phyloP scores from a whole-genome alignment of 1,284 basidiomycete genomes.

The Austroboletus rostrupii region DNA sequence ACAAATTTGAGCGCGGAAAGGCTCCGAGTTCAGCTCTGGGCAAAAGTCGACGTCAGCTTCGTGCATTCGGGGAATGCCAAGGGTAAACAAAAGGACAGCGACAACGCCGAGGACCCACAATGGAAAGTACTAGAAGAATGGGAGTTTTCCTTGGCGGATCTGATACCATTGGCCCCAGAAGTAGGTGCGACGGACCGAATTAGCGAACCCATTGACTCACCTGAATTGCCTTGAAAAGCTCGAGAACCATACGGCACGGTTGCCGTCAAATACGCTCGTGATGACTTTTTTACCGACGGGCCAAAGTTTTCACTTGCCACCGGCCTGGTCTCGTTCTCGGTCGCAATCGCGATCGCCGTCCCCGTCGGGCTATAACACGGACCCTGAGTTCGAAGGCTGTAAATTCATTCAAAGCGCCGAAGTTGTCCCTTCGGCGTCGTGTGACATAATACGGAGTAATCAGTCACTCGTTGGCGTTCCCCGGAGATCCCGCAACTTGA shows the following conservation, averaged over 20 bases:
- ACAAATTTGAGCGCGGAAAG: conserved; percentile 46
- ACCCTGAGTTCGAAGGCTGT: conserved; percentile 54
- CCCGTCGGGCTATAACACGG: conserved; percentile 62
- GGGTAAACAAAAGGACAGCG: conserved; percentile 42
- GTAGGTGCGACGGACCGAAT: conserved; percentile 40
- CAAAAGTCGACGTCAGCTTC: conserved; percentile 30
- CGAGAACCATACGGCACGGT: conserved; percentile 40
- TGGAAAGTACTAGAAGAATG: conserved; percentile 72
- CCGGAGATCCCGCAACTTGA: conserved; percentile 27
- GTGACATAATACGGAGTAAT: conserved; percentile 18
- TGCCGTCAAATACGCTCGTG: conserved; percentile 73
- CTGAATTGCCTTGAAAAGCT: conserved; percentile 34
- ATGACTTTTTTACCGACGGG: conserved; percentile 59
- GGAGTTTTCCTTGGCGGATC: conserved; percentile 58
- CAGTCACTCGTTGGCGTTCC: conserved; percentile 11
- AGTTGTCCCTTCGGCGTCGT: conserved; percentile 13
- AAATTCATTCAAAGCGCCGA: conserved; percentile 32
- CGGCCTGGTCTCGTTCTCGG: conserved; percentile 22
- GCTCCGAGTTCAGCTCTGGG: conserved; percentile 60
- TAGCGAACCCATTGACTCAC: conserved; percentile 7
- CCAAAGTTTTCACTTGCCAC: conserved; percentile 54
- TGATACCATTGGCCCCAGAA: conserved; percentile 59
- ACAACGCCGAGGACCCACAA: conserved; percentile 23
- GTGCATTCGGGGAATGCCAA: conserved; percentile 27
- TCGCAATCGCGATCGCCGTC: conserved; percentile 48